A percentile compares a stretch with the other conserved stretches of the same genome.
These are phyloP conservation scores for Cyberlindnera suaveolens DNA, from an alignment of 805 yeast genomes.

Conservation along the genomic window DNA sequence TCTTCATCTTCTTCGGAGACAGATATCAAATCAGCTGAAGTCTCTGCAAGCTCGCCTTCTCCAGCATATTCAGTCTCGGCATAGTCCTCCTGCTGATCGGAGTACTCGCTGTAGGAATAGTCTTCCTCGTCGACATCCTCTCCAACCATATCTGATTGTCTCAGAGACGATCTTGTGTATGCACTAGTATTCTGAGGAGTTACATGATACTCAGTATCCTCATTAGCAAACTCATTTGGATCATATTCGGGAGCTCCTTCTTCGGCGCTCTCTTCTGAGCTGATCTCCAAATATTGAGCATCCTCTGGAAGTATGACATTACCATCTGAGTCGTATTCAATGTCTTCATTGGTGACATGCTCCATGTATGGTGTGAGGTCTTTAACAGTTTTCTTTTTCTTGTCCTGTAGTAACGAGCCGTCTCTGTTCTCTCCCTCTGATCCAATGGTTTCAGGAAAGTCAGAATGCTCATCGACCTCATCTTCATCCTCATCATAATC, in stretches of 20 bases:
- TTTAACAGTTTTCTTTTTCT: constrained; percentile 1
- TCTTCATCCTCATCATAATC: constrained; percentile 18
- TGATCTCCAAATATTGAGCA: constrained; percentile 6
- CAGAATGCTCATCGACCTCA: neutral
- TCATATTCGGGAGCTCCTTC: constrained; percentile 8
- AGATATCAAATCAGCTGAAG: neutral
- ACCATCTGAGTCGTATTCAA: constrained; percentile 9
- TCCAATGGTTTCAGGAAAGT: neutral
- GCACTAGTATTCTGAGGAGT: constrained; percentile 10
- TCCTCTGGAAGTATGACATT: constrained; percentile 4
- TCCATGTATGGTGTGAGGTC: constrained; percentile 1
- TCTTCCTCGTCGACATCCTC: too few species aligned
- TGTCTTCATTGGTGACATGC: constrained; percentile 3
- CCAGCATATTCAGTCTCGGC: neutral
- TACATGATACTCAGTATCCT: constrained; percentile 3
- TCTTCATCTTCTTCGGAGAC: neutral
- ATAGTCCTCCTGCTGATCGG: neutral
- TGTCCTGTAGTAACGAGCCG: neutral
- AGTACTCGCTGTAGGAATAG: too few species aligned
- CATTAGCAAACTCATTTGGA: constrained; percentile 9
- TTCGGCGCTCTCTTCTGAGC: constrained; percentile 6
- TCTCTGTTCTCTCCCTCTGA: neutral
- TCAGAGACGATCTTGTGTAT: neutral
- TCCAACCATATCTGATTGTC: too few species aligned
- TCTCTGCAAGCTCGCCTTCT: neutral